Evolutionary conservation across 139 green algal species (phyloP).

Genomic region (Coelastrella sp.): DNA sequence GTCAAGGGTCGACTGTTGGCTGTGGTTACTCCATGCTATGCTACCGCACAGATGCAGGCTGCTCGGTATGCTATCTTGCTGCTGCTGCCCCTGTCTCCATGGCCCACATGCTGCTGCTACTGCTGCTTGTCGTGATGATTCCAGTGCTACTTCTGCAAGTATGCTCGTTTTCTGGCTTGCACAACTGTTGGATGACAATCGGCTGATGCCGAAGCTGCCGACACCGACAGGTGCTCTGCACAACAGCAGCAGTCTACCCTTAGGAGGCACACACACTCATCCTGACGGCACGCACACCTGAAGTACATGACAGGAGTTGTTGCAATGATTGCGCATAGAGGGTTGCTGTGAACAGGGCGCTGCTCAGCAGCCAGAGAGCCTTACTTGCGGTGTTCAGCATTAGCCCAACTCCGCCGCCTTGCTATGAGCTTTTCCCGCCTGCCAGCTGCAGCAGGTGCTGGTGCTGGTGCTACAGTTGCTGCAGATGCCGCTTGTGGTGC

Average conservation of each 20-base stretch:
- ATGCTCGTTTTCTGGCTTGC: no score
- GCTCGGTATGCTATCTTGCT: background rate
- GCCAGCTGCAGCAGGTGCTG: background rate
- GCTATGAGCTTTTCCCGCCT: constrained; percentile 5
- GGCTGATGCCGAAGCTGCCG: no score
- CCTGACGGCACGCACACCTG: no score
- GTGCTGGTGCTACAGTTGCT: constrained; percentile 8
- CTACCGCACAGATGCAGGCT: background rate
- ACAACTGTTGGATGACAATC: no score
- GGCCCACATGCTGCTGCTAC: background rate
- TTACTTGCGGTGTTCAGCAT: background rate
- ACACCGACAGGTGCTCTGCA: no score
- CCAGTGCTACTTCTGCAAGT: background rate
- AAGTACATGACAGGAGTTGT: background rate
- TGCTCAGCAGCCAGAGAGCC: constrained; percentile 1
- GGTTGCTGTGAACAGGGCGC: no score
- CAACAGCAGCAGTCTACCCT: no score
- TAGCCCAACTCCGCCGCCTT: constrained; percentile 4
- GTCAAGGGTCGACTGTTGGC: background rate
- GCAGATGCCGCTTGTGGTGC: background rate
- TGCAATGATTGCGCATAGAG: background rate
- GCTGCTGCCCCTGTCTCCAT: background rate
- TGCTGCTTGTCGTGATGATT: background rate
- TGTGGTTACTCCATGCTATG: background rate
- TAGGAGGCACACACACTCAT: no score